Conservation (phyloP, 139 green algal species). For the Ostreobium quekettii region DNA sequence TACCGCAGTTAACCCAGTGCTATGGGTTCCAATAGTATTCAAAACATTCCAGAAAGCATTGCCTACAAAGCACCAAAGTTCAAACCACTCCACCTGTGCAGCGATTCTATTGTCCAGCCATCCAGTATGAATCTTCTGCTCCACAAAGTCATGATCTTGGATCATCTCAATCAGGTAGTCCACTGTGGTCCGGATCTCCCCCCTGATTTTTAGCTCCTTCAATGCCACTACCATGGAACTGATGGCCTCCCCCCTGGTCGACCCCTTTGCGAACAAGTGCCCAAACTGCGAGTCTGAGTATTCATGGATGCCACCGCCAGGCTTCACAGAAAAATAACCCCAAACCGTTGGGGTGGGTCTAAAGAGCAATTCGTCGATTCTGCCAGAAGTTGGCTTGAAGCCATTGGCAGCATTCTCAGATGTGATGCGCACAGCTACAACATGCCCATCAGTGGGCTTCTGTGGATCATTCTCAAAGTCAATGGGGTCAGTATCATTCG, state of each 20-base stretch:
- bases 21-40: too few relatives aligned
- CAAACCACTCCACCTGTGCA: too few relatives aligned
- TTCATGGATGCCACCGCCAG: slow-evolving; percentile 89
- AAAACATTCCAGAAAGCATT: too few relatives aligned
- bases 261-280: slow-evolving; percentile 90
- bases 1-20: too few relatives aligned
- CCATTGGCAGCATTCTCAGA: slow-evolving; percentile 89
- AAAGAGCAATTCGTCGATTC: slow-evolving; percentile 88
- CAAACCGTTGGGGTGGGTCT: slow-evolving; percentile 72
- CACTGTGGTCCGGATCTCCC: slow-evolving; percentile 88
- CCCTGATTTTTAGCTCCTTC: slow-evolving; percentile 83
- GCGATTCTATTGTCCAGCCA: slow-evolving; percentile 96
- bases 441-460: slow-evolving; percentile 34
- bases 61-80: too few relatives aligned
- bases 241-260: slow-evolving; percentile 70
- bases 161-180: slow-evolving; percentile 69
- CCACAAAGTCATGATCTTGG: slow-evolving; percentile 61
- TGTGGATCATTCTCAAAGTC: slow-evolving; percentile 61
- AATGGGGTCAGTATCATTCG: slow-evolving; percentile 40
- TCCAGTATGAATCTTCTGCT: slow-evolving; percentile 80
- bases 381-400: slow-evolving; percentile 94
- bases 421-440: slow-evolving; percentile 73
- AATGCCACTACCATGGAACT: slow-evolving; percentile 88
- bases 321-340: slow-evolving; percentile 96
- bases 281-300: slow-evolving; percentile 97